Percentiles rank a stretch among this genome's conserved stretches.
Conservation (phyloP, 768 basidiomycete species). For the Coprinopsis strossmayeri region DNA sequence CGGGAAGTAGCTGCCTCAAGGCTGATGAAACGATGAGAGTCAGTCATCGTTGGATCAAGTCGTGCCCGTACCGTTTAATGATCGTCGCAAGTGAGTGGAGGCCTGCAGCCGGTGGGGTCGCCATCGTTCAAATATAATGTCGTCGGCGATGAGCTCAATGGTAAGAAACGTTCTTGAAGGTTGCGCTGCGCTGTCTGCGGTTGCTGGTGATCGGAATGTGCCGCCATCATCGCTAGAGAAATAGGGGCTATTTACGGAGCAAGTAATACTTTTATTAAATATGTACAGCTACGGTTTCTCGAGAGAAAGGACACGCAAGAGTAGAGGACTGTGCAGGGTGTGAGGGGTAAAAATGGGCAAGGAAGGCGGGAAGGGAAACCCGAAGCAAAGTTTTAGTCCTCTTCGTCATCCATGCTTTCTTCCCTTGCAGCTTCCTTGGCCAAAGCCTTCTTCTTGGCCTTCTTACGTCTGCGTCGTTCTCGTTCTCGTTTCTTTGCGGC, state of each 20-base stretch:
- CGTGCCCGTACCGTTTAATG: slow-evolving; percentile 60
- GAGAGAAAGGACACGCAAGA: no score
- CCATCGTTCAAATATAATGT: slow-evolving; percentile 13
- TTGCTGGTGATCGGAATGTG: slow-evolving; percentile 7
- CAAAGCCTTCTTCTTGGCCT: slow-evolving; percentile 62
- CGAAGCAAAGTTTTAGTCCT: no score
- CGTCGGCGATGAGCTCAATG: not conserved
- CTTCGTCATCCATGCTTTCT: slow-evolving; percentile 9
- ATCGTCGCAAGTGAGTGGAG: slow-evolving; percentile 75
- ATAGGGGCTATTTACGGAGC: no score
- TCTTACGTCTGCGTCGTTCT: slow-evolving; percentile 69
- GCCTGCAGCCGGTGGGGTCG: slow-evolving; percentile 37
- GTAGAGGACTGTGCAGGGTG: no score
- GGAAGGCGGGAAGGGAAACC: not conserved
- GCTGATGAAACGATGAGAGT: slow-evolving; percentile 36
- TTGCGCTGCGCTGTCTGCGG: not conserved
- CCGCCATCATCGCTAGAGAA: slow-evolving; percentile 12
- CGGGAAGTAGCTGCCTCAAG: slow-evolving; percentile 91
- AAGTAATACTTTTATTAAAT: no score
- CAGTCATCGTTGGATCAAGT: slow-evolving; percentile 5
- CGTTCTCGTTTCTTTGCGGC: slow-evolving; percentile 72
- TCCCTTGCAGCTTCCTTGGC: slow-evolving; percentile 20
- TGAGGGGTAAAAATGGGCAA: no score
- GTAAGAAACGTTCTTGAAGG: not conserved
- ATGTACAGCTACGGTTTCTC: no score